Conservation (phyloP, 2,329 filamentous ascomycete genomes). For the Hortaea werneckii region DNA sequence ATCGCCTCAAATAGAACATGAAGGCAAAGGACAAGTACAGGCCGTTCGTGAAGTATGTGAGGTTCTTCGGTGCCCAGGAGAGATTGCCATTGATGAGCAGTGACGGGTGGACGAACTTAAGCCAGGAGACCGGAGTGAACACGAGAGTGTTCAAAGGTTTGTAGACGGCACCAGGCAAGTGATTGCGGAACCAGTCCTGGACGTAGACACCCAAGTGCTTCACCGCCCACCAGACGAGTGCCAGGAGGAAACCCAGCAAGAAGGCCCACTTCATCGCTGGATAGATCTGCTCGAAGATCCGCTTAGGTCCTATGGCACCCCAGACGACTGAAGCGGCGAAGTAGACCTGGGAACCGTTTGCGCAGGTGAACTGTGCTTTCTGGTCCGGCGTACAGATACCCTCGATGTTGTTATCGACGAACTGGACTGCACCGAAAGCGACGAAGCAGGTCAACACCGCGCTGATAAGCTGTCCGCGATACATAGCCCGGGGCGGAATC, state of each 20-base stretch:
- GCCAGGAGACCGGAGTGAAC: background rate
- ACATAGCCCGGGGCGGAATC: conserved; percentile 33
- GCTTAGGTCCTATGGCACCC: conserved; percentile 16
- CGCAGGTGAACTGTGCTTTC: conserved; percentile 12
- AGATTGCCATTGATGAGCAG: conserved; percentile 7
- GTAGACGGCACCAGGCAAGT: background rate
- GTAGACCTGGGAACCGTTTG: conserved; percentile 10
- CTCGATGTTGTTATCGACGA: conserved; percentile 30
- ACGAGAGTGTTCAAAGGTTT: background rate
- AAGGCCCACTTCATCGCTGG: conserved; percentile 2
- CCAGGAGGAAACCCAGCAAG: conserved; percentile 4
- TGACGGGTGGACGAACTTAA: conserved; percentile 3
- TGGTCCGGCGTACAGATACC: conserved; percentile 15
- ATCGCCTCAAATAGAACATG: conserved; percentile 5
- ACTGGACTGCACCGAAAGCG: conserved; percentile 33
- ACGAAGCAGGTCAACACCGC: conserved; percentile 30
- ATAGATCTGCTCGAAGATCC: conserved; percentile 7
- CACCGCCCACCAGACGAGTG: conserved; percentile 2
- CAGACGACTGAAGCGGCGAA: conserved; percentile 16
- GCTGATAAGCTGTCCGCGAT: conserved; percentile 35
- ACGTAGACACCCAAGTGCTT: background rate
- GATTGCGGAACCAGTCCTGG: background rate
- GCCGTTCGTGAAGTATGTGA: conserved; percentile 7
- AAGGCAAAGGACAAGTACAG: conserved; percentile 7
- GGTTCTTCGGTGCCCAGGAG: conserved; percentile 5